phyloP scores from a whole-genome alignment of 1,139 yeast genomes.

The Scheffersomyces parashehatae region DNA sequence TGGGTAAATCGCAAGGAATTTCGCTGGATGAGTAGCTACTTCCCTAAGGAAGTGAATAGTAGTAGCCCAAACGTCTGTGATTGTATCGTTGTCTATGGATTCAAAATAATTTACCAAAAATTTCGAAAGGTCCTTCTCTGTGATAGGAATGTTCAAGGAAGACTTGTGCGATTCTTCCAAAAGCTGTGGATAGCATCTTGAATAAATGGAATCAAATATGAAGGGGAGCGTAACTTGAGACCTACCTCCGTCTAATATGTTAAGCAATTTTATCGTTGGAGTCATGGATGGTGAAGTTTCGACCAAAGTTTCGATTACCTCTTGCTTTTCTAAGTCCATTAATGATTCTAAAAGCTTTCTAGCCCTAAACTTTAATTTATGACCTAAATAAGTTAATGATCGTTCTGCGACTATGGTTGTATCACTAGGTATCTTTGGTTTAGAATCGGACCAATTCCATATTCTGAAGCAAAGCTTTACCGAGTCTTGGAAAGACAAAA shows the following conservation, averaged over 20 bases:
- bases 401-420: slow-evolving; percentile 26
- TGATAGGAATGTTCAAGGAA: slow-evolving; percentile 42
- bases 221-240: slow-evolving; percentile 75
- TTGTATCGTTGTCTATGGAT: slow-evolving; percentile 70
- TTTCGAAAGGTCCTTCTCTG: slow-evolving; percentile 41
- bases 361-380: slow-evolving; percentile 71
- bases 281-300: slow-evolving; percentile 25
- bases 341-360: slow-evolving; percentile 69
- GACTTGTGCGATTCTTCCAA: slow-evolving; percentile 39
- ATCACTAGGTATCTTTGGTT: slow-evolving; percentile 20
- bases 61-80: slow-evolving; percentile 72
- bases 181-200: slow-evolving; percentile 33
- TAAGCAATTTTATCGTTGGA: slow-evolving; percentile 51
- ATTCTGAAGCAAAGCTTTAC: slow-evolving; percentile 55
- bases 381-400: slow-evolving; percentile 60
- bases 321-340: slow-evolving; percentile 69
- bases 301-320: slow-evolving; percentile 68
- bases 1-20: slow-evolving; percentile 53
- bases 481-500: slow-evolving; percentile 65
- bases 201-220: slow-evolving; percentile 55
- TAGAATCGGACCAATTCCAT: slow-evolving; percentile 75
- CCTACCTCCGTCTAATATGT: slow-evolving; percentile 82
- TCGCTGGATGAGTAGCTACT: slow-evolving; percentile 46
- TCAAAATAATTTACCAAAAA: slow-evolving; percentile 62
- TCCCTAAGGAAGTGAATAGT: slow-evolving; percentile 62